Evolutionary conservation across 208 protist species (phyloP).

Genomic region (Lotmaria passim): DNA sequence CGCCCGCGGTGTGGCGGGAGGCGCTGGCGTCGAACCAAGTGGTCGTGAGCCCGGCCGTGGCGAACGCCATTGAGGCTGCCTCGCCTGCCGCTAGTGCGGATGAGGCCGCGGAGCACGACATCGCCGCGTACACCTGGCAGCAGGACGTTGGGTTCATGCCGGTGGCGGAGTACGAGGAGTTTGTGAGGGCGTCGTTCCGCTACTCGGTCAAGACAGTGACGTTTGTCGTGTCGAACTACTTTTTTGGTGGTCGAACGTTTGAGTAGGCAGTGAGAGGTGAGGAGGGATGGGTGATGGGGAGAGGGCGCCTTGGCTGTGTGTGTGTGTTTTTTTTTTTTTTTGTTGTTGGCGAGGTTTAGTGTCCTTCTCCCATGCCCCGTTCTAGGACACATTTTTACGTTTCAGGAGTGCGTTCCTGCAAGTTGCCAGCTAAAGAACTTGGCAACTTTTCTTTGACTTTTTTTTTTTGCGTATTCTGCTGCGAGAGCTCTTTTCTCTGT

Average conservation of each 20-base stretch:
- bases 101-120: not conserved
- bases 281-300: too few species aligned
- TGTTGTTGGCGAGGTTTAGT: not conserved
- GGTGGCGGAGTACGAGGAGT: conserved; percentile 42
- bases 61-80: conserved; percentile 9
- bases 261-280: too few species aligned
- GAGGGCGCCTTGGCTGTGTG: too few species aligned
- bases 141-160: conserved; percentile 50
- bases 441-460: too few species aligned
- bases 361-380: not conserved
- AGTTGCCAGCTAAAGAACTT: too few species aligned
- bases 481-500: too few species aligned
- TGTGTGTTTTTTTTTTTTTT: not conserved
- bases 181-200: conserved; percentile 48
- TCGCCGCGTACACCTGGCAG: conserved; percentile 53
- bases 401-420: too few species aligned
- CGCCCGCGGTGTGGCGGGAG: conserved; percentile 26
- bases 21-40: conserved; percentile 21
- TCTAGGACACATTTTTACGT: too few species aligned
- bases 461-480: too few species aligned
- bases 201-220: conserved; percentile 57
- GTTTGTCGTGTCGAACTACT: conserved; percentile 69
- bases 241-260: conserved; percentile 52
- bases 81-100: not conserved
- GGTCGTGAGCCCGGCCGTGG: conserved; percentile 23